Percentiles rank a stretch among this genome's conserved stretches.
phyloP scores from a whole-genome alignment of 306 rosid species.

The Mimosa bimucronata region DNA sequence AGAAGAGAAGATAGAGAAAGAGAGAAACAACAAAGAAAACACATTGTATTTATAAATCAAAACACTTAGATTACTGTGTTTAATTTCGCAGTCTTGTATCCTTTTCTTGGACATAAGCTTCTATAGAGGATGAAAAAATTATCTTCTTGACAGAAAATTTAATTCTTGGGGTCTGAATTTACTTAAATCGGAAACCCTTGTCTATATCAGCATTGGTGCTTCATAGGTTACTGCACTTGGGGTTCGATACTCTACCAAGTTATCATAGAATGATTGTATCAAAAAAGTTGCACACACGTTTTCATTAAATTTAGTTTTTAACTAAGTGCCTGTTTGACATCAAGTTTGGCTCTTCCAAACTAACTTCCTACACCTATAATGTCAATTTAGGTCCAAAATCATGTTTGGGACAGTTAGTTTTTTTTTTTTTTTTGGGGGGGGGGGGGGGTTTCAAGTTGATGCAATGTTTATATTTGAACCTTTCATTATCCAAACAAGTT shows the following conservation, averaged over 20 bases:
- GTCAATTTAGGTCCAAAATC: no score
- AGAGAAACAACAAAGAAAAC: slow-evolving; percentile 9
- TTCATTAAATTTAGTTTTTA: no score
- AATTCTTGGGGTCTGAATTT: neutral
- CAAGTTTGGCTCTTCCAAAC: no score
- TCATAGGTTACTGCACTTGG: neutral
- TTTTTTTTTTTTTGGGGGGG: no score
- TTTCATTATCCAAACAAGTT: no score
- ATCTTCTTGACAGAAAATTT: neutral
- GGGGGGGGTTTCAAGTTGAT: no score
- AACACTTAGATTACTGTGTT: neutral
- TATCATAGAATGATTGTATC: neutral
- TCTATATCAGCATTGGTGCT: neutral
- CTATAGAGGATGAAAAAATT: neutral
- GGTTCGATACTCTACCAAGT: neutral
- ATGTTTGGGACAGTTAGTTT: no score
- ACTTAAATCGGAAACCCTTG: neutral
- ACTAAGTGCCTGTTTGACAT: no score
- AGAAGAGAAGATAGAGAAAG: neutral
- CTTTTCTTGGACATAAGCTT: neutral
- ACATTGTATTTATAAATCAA: neutral
- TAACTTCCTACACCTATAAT: no score
- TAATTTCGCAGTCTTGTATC: neutral
- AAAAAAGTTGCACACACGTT: no score
- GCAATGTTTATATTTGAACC: no score